Evolutionary conservation across 2,329 filamentous ascomycete genomes (phyloP).

Genomic region (Capronia americana): DNA sequence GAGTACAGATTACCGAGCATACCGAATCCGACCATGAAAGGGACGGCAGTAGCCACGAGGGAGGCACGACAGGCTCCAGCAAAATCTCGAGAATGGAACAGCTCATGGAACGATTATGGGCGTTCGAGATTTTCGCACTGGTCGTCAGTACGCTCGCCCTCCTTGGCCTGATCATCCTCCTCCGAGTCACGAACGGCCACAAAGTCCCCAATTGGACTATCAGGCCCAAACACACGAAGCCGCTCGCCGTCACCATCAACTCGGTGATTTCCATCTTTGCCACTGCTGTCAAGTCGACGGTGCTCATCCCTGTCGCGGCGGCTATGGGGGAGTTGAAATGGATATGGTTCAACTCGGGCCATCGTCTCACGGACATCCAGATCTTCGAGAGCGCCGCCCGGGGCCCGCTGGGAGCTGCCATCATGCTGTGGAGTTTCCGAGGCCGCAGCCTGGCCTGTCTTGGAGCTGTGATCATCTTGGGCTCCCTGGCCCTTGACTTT

Average conservation of each 20-base stretch:
- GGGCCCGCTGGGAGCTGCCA: conserved; percentile 42
- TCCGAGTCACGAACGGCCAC: conserved; percentile 14
- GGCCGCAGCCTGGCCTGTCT: conserved; percentile 32
- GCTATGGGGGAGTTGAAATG: conserved; percentile 45
- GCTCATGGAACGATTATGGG: conserved; percentile 21
- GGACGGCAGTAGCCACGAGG: not conserved
- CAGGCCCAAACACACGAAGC: conserved; percentile 7
- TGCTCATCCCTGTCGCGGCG: conserved; percentile 40
- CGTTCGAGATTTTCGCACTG: conserved; percentile 23
- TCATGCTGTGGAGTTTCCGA: conserved; percentile 37
- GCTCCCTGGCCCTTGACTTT: conserved; percentile 41
- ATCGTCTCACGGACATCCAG: conserved; percentile 39
- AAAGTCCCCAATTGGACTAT: conserved; percentile 17
- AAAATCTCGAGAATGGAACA: not conserved
- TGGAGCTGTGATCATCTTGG: conserved; percentile 41
- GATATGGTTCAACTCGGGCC: conserved; percentile 34
- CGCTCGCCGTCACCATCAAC: conserved; percentile 36
- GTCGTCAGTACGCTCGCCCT: conserved; percentile 11
- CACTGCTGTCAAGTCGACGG: conserved; percentile 41
- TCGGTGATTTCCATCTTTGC: conserved; percentile 42
- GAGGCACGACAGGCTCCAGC: not conserved
- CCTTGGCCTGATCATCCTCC: conserved; percentile 21
- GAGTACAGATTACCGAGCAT: conserved; percentile 2
- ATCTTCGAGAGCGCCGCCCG: conserved; percentile 42
- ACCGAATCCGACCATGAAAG: not conserved